Evolutionary conservation across 1,139 yeast species (phyloP), one percentile per base, ranked within the genome.

Genomic region (Debaryomyces singareniensis): DNA sequence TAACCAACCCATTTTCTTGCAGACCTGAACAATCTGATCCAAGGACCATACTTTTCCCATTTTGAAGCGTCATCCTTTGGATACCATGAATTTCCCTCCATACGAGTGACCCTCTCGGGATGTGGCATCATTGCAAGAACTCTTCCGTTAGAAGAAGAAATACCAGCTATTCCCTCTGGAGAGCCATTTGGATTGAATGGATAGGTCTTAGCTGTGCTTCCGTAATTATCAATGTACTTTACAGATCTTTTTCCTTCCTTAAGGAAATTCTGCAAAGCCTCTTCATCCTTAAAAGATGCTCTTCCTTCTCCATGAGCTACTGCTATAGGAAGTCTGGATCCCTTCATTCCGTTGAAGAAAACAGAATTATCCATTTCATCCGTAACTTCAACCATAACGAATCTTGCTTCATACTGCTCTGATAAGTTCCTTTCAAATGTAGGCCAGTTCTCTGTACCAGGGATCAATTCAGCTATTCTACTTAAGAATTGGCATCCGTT

Each of bases 271-370:
- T 61, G 46, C 39, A 69, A 61, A 38, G 63, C 55, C 31, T 67
- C 65, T 12, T 53, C 51, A 12, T 57, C 43, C 34, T 58, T 61
- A 55, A 89, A 93, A 28, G 68, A 61, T 13, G 96, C 97, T 45
- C 87, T 77, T 47, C 99, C 99, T 65, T 93, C 99, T 46, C 98
- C 98, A 51, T 93, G 99, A 4, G 99, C 98, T 42, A 91, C 98
- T 16, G 93, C 96, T 58, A 91, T 86, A 33, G 98, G 98, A 48
- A 93, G 60, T 47, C 78, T 75, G 10, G 97, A 85, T 6, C 96
- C 95, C 51, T 78, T 75, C 98, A 93, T 89, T 33, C 83, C 89
- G 35, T 80, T 71, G 45, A 89, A 74, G 71, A 93, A 91, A 36
- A 91, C 77, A 27, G 83, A 74, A 39, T 76, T 73, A 35, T 65